Evolutionary conservation across 1,284 basidiomycete species (phyloP), one percentile per base, ranked within the genome.

Genomic region (Malassezia furfur): DNA sequence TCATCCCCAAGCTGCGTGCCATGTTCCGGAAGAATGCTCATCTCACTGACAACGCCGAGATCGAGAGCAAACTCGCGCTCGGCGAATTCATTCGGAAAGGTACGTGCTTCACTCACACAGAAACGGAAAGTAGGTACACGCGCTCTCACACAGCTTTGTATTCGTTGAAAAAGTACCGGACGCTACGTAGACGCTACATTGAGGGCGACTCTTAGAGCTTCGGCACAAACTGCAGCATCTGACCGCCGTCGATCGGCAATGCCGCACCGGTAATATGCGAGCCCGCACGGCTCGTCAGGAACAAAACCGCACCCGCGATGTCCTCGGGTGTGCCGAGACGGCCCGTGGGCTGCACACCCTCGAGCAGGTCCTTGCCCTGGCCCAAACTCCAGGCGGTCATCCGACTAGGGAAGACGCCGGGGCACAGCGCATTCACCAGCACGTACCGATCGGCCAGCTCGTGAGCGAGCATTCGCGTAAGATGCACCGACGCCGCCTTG

Each of bases 361-460:
- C 69, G 45, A 71, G 59, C 36, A 66, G 31, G 17, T 73, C 69
- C 12, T 76, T 76, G 31, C 77, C 79, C 66, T 83, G 81, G 36
- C 56, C 60, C 65, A 88, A 78, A 4, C 84, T 86, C 52, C 80
- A 88, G 0, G 84, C 81, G 0, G 88, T 91, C 88, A 91, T 91
- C 75, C 85, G 86, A 50, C 85, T 86, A 0, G 86, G 86, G 77
- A 88, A 90, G 15, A 88, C 78, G 9, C 75, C 86, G 4, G 87
- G 87, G 50, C 82, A 79, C 52, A 91, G 88, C 10, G 87, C 86
- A 67, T 91, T 91, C n/a, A 89, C 87, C 43, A 68, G 54, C 37
- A 70, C 52, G 50, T 59, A 65, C 22, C 77, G 76, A 12, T 79
- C 78, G 2, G 78, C 82, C 8, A 91, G 79, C 49, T 85, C 85